phyloP scores from a whole-genome alignment of 2,329 filamentous ascomycete species.

The Pseudocercospora cruenta region DNA sequence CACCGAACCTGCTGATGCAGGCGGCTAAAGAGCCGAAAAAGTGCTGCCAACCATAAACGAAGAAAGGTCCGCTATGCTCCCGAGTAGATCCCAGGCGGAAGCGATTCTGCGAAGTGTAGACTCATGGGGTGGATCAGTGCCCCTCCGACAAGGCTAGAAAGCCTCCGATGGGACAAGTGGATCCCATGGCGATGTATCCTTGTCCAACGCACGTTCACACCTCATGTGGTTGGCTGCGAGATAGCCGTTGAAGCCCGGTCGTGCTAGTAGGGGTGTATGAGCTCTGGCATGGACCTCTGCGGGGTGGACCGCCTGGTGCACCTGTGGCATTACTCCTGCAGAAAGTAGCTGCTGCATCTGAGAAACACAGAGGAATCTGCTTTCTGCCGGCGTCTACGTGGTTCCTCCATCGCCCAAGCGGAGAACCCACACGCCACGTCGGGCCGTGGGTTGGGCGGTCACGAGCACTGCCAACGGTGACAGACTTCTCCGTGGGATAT shows the following conservation, averaged over 20 bases:
- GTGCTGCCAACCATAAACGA: slow-evolving; percentile 28
- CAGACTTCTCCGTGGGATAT: not conserved
- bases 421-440: slow-evolving; percentile 17
- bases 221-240: slow-evolving; percentile 37
- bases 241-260: slow-evolving; percentile 35
- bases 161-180: slow-evolving; percentile 33
- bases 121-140: slow-evolving; percentile 30
- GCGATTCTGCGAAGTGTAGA: slow-evolving; percentile 30
- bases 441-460: slow-evolving; percentile 15
- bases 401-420: slow-evolving; percentile 19
- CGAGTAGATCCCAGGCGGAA: slow-evolving; percentile 32
- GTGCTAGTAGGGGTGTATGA: slow-evolving; percentile 32
- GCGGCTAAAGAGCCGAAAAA: slow-evolving; percentile 26
- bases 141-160: slow-evolving; percentile 39
- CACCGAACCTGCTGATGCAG: slow-evolving; percentile 19
- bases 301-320: slow-evolving; percentile 34
- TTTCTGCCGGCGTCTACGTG: slow-evolving; percentile 21
- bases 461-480: slow-evolving; percentile 11
- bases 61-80: slow-evolving; percentile 31
- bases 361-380: slow-evolving; percentile 19
- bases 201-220: slow-evolving; percentile 31
- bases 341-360: slow-evolving; percentile 27
- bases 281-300: slow-evolving; percentile 35
- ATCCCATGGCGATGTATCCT: slow-evolving; percentile 28
- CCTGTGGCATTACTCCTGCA: slow-evolving; percentile 34